A percentile compares a stretch with the other conserved stretches of the same genome.
Evolutionary conservation across 805 yeast species (phyloP).

Genomic region (Tetrapisispora fleetii): DNA sequence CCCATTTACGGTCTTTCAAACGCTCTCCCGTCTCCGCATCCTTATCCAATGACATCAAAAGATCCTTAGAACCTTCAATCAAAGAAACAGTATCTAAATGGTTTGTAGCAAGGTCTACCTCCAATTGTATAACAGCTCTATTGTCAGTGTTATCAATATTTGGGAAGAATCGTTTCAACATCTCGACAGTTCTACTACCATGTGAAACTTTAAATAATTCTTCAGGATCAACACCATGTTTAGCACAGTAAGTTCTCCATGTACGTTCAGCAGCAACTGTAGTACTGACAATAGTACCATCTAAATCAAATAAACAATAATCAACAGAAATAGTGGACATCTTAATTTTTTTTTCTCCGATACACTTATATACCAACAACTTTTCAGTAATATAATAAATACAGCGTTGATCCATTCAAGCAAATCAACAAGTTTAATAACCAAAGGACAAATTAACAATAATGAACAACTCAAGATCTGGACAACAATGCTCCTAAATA

Average conservation of each 20-base stretch:
- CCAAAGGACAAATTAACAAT: too few species aligned
- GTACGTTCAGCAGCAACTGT: constrained; percentile 64
- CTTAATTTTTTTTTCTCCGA: background rate
- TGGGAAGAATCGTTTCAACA: constrained; percentile 55
- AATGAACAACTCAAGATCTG: too few species aligned
- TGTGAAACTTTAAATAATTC: constrained; percentile 57
- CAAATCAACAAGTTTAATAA: too few species aligned
- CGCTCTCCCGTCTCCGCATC: constrained; percentile 8
- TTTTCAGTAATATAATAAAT: too few species aligned
- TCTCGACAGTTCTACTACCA: constrained; percentile 66
- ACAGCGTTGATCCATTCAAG: too few species aligned
- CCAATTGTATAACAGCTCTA: constrained; percentile 41
- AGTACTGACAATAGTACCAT: constrained; percentile 70
- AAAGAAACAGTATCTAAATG: constrained; percentile 57
- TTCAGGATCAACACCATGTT: constrained; percentile 51
- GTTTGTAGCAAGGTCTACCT: constrained; percentile 50
- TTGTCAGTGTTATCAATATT: constrained; percentile 49
- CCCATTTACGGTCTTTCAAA: constrained; percentile 45
- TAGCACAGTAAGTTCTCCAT: constrained; percentile 51
- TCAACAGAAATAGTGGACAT: constrained; percentile 8
- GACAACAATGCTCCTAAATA: too few species aligned
- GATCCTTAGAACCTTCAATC: constrained; percentile 56
- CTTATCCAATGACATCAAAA: constrained; percentile 40
- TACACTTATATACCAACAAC: background rate
- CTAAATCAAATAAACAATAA: constrained; percentile 54